A percentile compares a stretch with the other conserved stretches of the same genome.
Conservation (phyloP, 2,329 filamentous ascomycete species). For the Colletotrichum karsti region DNA sequence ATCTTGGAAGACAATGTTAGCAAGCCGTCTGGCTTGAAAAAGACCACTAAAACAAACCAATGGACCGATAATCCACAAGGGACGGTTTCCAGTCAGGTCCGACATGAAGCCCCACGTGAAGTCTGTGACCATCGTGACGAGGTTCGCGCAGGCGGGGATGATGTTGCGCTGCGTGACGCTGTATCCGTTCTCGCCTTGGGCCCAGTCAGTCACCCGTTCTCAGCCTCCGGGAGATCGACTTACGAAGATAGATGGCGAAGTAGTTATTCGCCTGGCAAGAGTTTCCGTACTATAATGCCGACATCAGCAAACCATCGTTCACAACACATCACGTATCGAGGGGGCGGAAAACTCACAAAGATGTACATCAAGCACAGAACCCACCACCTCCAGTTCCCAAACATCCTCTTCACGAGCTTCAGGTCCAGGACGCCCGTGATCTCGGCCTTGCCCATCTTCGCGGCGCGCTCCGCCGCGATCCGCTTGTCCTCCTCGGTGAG, state of each 20-base stretch:
- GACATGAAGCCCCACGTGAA: constrained; percentile 17
- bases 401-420: constrained; percentile 33
- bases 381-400: constrained; percentile 39
- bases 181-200: constrained; percentile 4
- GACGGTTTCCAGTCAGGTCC: constrained; percentile 1
- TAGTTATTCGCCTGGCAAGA: constrained; percentile 15
- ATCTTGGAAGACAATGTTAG: not conserved
- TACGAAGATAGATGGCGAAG: constrained; percentile 13
- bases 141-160: constrained; percentile 19
- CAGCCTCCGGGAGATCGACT: accelerated
- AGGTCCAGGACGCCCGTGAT: constrained; percentile 33
- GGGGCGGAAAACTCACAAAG: constrained; percentile 33
- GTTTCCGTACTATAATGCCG: not conserved
- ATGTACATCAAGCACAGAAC: constrained; percentile 37
- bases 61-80: constrained; percentile 4
- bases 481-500: constrained; percentile 34
- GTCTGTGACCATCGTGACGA: constrained; percentile 18
- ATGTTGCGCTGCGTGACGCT: constrained; percentile 19
- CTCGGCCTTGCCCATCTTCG: constrained; percentile 34
- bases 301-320: not conserved
- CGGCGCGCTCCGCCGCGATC: constrained; percentile 33
- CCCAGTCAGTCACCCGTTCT: not conserved
- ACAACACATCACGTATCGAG: not conserved
- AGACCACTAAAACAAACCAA: not conserved
- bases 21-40: accelerated